Evolutionary conservation across 306 rosid genomes (phyloP), one percentile per base, ranked within the genome.

Genomic region (Lathyrus tuberosus): DNA sequence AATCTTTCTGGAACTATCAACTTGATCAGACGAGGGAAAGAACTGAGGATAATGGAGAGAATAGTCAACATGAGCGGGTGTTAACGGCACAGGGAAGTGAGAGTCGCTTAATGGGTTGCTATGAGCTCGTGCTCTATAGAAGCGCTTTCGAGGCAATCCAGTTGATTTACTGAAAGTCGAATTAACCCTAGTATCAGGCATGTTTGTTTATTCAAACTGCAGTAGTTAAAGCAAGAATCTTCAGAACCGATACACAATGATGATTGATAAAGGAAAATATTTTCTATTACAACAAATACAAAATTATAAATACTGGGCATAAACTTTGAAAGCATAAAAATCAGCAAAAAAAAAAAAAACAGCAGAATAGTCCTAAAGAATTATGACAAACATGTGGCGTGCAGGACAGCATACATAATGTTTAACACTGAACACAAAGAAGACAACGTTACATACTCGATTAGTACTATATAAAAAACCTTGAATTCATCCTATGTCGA

Each of bases 91-190:
- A 11, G 97, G 97, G 78, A 94, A 94, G 80, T 94, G 98, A 56
- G 95, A 94, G 78, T 94, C 99, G 46, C 97, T 94, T 68, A 90
- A 78, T 14, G 99, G 99, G 86, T 94, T 90, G 87, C 96, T 94
- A 82, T 90, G 97, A 0, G 99, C 99, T 77, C 99, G 81, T 75
- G 96, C 99, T 20, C 99, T 83, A 78, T 94, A 94, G 88, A 94
- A 94, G 42, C 99, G 92, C 89, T 94, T 94, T 12, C 97, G 88
- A 31, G 96, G 99, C 73, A 94, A 84, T 62, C 96, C 97, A 42
- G 95, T 94, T 41, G 96, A 85, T 86, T 88, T 94, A 84, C 88
- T 85, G 69, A 75, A 8, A 2, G 87, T 88, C 41, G 95, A 75
- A 72, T 86, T 86, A 18, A 78, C 78, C 69, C 76, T 79, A 9